phyloP scores from a whole-genome alignment of 768 basidiomycete species.

The Trametes coccinea region DNA sequence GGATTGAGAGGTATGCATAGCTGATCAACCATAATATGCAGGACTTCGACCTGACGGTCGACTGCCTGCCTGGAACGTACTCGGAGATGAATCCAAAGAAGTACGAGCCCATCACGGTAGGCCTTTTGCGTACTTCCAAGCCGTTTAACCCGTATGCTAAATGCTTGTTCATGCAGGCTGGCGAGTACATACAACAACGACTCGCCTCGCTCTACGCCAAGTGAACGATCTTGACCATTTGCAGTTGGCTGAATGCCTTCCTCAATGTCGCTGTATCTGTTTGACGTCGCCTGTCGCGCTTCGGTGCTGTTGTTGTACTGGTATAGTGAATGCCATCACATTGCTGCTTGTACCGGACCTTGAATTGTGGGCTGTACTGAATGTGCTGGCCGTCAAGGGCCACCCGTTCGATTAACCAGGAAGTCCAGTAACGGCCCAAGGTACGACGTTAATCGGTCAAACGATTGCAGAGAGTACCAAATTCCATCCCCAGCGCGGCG shows the following conservation, averaged over 20 bases:
- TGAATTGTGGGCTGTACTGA: too few relatives aligned
- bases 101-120: conserved; percentile 46
- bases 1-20: too few relatives aligned
- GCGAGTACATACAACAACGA: conserved; percentile 5
- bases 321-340: too few relatives aligned
- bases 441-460: conserved; percentile 1
- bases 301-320: too few relatives aligned
- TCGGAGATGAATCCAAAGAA: conserved; percentile 50
- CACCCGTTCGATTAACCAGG: not conserved
- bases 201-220: conserved; percentile 1
- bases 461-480: not conserved
- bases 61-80: conserved; percentile 52
- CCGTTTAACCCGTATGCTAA: too few relatives aligned
- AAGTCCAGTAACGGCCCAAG: not conserved
- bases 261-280: too few relatives aligned
- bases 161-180: not conserved
- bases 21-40: not conserved
- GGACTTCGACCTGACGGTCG: conserved; percentile 34
- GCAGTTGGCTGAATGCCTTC: too few relatives aligned
- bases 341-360: too few relatives aligned
- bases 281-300: too few relatives aligned
- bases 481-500: not conserved
- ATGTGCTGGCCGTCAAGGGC: not conserved
- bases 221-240: not conserved
- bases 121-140: not conserved